Conservation (phyloP, 140 eudicot species). For the Senecio squalidus region DNA sequence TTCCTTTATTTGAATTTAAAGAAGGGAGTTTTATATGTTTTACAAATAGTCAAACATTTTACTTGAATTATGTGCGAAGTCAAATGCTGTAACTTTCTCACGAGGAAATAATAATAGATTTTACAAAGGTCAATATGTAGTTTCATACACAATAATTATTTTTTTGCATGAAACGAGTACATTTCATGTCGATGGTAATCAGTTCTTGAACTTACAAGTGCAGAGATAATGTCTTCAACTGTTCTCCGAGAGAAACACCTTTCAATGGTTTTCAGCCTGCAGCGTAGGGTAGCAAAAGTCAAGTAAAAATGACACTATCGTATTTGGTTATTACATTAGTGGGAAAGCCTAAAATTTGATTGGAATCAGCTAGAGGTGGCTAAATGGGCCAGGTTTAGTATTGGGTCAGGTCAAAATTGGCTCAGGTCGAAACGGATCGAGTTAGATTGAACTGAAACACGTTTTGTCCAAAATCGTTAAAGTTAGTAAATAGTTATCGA, state of each 20-base stretch:
- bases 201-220: constrained; percentile 51
- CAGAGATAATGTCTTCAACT: constrained; percentile 69
- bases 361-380: too few relatives aligned
- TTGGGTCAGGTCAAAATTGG: too few relatives aligned
- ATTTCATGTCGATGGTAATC: not conserved
- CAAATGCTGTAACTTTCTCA: not conserved
- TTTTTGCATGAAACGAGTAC: not conserved
- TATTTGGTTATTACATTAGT: too few relatives aligned
- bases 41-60: not conserved
- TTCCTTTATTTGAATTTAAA: too few relatives aligned
- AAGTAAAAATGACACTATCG: too few relatives aligned
- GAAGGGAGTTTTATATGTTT: not conserved
- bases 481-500: too few relatives aligned
- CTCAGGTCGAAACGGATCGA: too few relatives aligned
- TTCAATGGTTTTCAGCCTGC: constrained; percentile 64
- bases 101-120: not conserved
- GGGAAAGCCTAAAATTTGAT: too few relatives aligned
- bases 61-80: not conserved
- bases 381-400: too few relatives aligned
- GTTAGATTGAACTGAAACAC: too few relatives aligned
- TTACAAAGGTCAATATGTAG: constrained; percentile 1
- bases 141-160: not conserved
- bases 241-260: constrained; percentile 76
- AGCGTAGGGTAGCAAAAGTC: not conserved
- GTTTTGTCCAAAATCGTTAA: too few relatives aligned